A percentile compares a stretch with the other conserved stretches of the same genome.
These are phyloP conservation scores for Chalciporus piperatus DNA, from an alignment of 768 basidiomycete species.

Conservation along the genomic window DNA sequence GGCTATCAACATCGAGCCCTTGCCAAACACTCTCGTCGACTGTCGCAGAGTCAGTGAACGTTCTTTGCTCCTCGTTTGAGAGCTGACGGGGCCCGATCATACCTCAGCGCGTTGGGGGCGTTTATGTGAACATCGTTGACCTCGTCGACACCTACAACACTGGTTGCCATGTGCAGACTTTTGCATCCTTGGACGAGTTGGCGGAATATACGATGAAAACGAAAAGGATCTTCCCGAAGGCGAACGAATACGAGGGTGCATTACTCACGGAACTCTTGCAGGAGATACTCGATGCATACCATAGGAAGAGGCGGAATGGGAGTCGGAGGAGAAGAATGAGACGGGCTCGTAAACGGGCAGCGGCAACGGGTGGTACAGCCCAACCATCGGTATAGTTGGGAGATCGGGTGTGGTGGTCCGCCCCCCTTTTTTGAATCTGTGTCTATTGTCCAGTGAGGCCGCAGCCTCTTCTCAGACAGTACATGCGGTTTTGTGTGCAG, in stretches of 20 bases:
- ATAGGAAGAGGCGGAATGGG: conserved; percentile 17
- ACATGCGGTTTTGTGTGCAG: no score
- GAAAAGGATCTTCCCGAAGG: conserved; percentile 24
- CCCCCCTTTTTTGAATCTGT: no score
- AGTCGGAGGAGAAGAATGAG: conserved; percentile 15
- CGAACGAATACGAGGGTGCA: conserved; percentile 26
- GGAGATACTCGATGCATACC: conserved; percentile 19
- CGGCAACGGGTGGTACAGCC: neutral
- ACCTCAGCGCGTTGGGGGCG: conserved; percentile 24
- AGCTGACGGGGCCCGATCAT: no score
- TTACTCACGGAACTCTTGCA: conserved; percentile 29
- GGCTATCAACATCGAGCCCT: conserved; percentile 13
- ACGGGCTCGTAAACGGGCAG: conserved; percentile 14
- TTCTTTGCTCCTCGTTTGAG: no score
- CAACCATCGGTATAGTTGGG: neutral
- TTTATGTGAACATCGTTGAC: conserved; percentile 33
- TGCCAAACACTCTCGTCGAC: conserved; percentile 10
- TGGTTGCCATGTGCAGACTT: conserved; percentile 21
- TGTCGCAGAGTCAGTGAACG: conserved; percentile 20
- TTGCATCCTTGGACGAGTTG: conserved; percentile 19
- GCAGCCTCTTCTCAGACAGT: no score
- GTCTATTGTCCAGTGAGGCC: no score
- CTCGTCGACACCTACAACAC: conserved; percentile 21
- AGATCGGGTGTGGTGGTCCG: neutral
- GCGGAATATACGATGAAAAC: conserved; percentile 25